A percentile compares a stretch with the other conserved stretches of the same genome.
These are phyloP conservation scores for Parastagonospora nodorum DNA, from an alignment of 2,329 filamentous ascomycete species.

Conservation along the genomic window DNA sequence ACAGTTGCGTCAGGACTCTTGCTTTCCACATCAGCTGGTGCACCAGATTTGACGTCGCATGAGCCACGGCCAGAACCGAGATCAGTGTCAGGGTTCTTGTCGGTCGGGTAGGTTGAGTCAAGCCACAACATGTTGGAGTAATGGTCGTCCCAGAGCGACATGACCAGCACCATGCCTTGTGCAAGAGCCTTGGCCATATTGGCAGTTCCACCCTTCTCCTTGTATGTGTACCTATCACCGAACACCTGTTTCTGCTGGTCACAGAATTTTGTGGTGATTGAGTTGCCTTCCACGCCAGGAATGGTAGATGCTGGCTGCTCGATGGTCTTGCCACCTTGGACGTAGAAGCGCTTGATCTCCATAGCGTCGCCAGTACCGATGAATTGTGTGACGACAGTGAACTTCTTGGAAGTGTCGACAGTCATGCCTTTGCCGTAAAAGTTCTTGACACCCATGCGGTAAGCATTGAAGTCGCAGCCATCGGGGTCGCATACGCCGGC, in stretches of 20 bases:
- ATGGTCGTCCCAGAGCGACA: conserved; percentile 69
- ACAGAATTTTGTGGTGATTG: conserved; percentile 39
- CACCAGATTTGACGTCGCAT: conserved; percentile 30
- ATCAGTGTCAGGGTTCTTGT: conserved; percentile 27
- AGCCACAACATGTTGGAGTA: conserved; percentile 74
- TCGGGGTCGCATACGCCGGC: conserved; percentile 68
- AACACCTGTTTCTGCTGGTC: conserved; percentile 36
- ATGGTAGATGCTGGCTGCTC: conserved; percentile 51
- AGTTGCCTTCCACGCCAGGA: conserved; percentile 49
- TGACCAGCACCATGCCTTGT: conserved; percentile 66
- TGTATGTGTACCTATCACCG: conserved; percentile 53
- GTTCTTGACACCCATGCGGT: conserved; percentile 64
- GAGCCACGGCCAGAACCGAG: conserved; percentile 41
- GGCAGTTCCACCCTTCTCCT: conserved; percentile 60
- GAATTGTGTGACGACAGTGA: conserved; percentile 59
- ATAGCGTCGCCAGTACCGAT: conserved; percentile 46
- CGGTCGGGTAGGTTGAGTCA: conserved; percentile 65
- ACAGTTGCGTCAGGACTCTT: conserved; percentile 26
- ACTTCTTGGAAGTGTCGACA: conserved; percentile 47
- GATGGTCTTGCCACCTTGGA: conserved; percentile 56
- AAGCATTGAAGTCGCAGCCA: conserved; percentile 66
- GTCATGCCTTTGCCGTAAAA: conserved; percentile 65
- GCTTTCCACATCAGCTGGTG: conserved; percentile 35
- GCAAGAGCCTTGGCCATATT: conserved; percentile 60
- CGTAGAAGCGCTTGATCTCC: conserved; percentile 55